These are phyloP conservation scores for Eleusine coracana DNA, from an alignment of 176 grass and related monocot species.

Conservation along the genomic window DNA sequence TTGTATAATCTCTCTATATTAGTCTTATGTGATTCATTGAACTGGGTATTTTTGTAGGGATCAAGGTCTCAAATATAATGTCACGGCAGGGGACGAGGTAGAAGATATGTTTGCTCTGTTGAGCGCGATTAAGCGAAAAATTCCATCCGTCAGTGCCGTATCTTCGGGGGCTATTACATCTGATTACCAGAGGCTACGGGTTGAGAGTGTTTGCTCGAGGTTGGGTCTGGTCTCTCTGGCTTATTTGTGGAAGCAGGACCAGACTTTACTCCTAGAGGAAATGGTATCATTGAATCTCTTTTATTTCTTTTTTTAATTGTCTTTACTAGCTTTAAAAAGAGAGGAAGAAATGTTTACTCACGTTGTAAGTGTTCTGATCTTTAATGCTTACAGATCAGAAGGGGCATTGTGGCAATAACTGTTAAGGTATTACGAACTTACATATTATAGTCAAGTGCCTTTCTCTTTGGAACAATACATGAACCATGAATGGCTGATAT, in stretches of 20 bases:
- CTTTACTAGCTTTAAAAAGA: neutral
- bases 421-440: slow-evolving; percentile 61
- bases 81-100: slow-evolving; percentile 77
- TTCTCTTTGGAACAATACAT: neutral
- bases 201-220: slow-evolving; percentile 88
- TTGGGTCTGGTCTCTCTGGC: slow-evolving; percentile 80
- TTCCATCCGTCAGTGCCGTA: slow-evolving; percentile 70
- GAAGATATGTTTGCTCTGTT: slow-evolving; percentile 86
- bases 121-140: slow-evolving; percentile 70
- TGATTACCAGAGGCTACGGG: slow-evolving; percentile 90
- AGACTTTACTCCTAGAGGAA: slow-evolving; percentile 84
- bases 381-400: slow-evolving; percentile 78
- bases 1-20: neutral
- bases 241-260: slow-evolving; percentile 95
- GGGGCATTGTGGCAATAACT: slow-evolving; percentile 79
- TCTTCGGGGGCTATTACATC: slow-evolving; percentile 91
- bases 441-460: neutral
- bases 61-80: slow-evolving; percentile 65
- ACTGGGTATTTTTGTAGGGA: slow-evolving; percentile 46
- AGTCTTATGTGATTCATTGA: neutral
- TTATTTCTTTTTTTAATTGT: slow-evolving; percentile 16
- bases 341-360: neutral
- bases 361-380: neutral
- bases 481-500: slow-evolving; percentile 10
- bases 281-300: slow-evolving; percentile 57